These are phyloP conservation scores for Geotrichum europaeum DNA, from an alignment of 1,139 yeast species.

Conservation along the genomic window DNA sequence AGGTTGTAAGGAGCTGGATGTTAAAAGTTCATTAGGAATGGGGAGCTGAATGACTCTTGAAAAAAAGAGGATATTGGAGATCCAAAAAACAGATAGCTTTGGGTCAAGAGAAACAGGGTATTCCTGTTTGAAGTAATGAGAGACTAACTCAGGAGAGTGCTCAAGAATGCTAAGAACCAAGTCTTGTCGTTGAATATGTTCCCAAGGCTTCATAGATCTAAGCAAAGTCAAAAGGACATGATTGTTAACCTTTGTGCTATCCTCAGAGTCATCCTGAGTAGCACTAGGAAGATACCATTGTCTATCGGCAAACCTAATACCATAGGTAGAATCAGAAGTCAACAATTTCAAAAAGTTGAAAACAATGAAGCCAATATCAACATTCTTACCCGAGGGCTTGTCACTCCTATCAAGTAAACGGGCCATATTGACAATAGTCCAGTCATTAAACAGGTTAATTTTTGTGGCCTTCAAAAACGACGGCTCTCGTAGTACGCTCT, in stretches of 20 bases:
- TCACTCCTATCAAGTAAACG: slow-evolving; percentile 44
- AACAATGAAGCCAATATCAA: slow-evolving; percentile 27
- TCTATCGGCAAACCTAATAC: slow-evolving; percentile 58
- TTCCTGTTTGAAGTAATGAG: slow-evolving; percentile 58
- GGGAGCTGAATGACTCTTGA: slow-evolving; percentile 53
- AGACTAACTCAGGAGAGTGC: slow-evolving; percentile 61
- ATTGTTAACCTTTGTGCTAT: slow-evolving; percentile 37
- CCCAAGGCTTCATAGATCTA: slow-evolving; percentile 74
- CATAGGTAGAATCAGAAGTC: slow-evolving; percentile 48
- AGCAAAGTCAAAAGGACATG: slow-evolving; percentile 59
- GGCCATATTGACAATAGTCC: slow-evolving; percentile 56
- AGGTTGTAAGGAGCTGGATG: slow-evolving; percentile 24
- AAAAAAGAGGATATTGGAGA: slow-evolving; percentile 61
- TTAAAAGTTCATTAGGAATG: slow-evolving; percentile 38
- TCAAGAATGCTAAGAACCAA: slow-evolving; percentile 49
- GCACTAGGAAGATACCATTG: slow-evolving; percentile 47
- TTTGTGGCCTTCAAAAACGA: slow-evolving; percentile 64
- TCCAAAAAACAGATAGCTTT: slow-evolving; percentile 71
- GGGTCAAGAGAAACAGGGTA: slow-evolving; percentile 59
- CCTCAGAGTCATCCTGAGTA: slow-evolving; percentile 15
- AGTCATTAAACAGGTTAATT: slow-evolving; percentile 71
- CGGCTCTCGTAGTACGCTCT: slow-evolving; percentile 51
- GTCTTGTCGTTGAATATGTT: slow-evolving; percentile 55
- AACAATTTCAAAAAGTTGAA: slow-evolving; percentile 47
- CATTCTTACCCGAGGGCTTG: slow-evolving; percentile 27